These are phyloP conservation scores for Zizania palustris DNA, from an alignment of 202 grass and related monocot species.

Conservation along the genomic window DNA sequence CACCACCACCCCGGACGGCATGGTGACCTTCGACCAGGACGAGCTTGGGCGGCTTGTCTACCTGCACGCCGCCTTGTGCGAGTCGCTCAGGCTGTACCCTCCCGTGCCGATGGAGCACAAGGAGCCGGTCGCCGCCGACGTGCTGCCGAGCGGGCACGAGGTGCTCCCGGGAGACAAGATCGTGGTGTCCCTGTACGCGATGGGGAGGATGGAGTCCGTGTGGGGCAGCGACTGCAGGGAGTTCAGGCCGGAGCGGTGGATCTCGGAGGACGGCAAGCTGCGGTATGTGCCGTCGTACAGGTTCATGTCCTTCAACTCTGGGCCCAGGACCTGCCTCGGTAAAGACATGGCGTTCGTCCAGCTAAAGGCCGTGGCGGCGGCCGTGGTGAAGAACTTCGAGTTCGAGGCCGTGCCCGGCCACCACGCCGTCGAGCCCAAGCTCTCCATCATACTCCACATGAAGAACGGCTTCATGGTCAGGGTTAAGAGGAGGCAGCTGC, in stretches of 20 bases:
- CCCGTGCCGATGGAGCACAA: constrained; percentile 84
- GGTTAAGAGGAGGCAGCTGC: constrained; percentile 44
- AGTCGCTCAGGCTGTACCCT: constrained; percentile 77
- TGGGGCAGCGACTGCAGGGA: constrained; percentile 79
- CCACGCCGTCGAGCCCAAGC: constrained; percentile 70
- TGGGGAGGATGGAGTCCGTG: constrained; percentile 72
- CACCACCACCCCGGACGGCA: not conserved
- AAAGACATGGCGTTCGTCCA: constrained; percentile 87
- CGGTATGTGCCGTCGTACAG: constrained; percentile 73
- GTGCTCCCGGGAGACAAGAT: constrained; percentile 46
- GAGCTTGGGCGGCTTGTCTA: constrained; percentile 51
- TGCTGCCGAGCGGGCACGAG: constrained; percentile 66
- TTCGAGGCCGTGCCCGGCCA: constrained; percentile 59
- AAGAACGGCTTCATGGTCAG: constrained; percentile 65
- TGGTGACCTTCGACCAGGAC: constrained; percentile 54
- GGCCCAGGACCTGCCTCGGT: constrained; percentile 74
- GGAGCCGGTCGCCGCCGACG: constrained; percentile 44
- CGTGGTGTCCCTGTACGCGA: constrained; percentile 62
- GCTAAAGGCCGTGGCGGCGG: constrained; percentile 71
- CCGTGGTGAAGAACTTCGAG: constrained; percentile 63
- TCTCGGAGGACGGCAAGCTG: constrained; percentile 49
- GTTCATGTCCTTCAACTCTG: constrained; percentile 85
- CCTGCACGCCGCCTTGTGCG: constrained; percentile 75
- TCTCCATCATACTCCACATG: constrained; percentile 85
- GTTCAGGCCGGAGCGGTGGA: constrained; percentile 82